These are phyloP conservation scores for Mycena olivaceomarginata DNA, from an alignment of 768 basidiomycete species.

Conservation along the genomic window DNA sequence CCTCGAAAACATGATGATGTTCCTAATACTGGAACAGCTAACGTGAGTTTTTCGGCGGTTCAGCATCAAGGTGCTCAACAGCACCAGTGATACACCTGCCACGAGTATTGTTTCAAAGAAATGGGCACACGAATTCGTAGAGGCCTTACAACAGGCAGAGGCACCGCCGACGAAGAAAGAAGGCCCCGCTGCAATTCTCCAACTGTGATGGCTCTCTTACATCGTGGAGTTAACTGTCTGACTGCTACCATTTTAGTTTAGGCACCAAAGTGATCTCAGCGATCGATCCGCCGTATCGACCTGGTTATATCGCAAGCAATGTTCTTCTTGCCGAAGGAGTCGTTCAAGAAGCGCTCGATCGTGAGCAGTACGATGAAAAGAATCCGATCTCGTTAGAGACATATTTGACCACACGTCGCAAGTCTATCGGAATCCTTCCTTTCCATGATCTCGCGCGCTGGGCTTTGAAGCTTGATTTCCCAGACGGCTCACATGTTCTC, in stretches of 20 bases:
- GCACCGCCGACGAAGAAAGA: slow-evolving; percentile 27
- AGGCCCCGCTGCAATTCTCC: slow-evolving; percentile 39
- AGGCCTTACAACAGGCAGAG: slow-evolving; percentile 34
- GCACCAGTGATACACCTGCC: slow-evolving; percentile 38
- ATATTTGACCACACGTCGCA: slow-evolving; percentile 43
- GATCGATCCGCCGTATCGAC: slow-evolving; percentile 41
- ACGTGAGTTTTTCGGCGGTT: slow-evolving; percentile 37
- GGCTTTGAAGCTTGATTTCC: slow-evolving; percentile 42
- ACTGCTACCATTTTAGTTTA: slow-evolving; percentile 9
- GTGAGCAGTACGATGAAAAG: slow-evolving; percentile 34
- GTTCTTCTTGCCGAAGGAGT: slow-evolving; percentile 41
- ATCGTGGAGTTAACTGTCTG: background rate
- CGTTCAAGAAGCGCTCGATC: slow-evolving; percentile 47
- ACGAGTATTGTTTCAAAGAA: slow-evolving; percentile 35
- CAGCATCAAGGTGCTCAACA: background rate
- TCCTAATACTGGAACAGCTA: slow-evolving; percentile 47
- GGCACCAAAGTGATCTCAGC: slow-evolving; percentile 37
- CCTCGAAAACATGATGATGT: slow-evolving; percentile 46
- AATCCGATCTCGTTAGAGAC: slow-evolving; percentile 39
- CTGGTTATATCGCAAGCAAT: slow-evolving; percentile 40
- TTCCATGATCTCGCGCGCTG: slow-evolving; percentile 45
- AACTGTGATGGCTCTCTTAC: slow-evolving; percentile 25
- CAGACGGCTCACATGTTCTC: slow-evolving; percentile 25
- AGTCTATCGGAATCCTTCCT: slow-evolving; percentile 41
- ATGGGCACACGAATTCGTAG: slow-evolving; percentile 41